Base-by-base conservation (phyloP, 2,329 filamentous ascomycete genomes). In the Verticillium nubilum region DNA sequence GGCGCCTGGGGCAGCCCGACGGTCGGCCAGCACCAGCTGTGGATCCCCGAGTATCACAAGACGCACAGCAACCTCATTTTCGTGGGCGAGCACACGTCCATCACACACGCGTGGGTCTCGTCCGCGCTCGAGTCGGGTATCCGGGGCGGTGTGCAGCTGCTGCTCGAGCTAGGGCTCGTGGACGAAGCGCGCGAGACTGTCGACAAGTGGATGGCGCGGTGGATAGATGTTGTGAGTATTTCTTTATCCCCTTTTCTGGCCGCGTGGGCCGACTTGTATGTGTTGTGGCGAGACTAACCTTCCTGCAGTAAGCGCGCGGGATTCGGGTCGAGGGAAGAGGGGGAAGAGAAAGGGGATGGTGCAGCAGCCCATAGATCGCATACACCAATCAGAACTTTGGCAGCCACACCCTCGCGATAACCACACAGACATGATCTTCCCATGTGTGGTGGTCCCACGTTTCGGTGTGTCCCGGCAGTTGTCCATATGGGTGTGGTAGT, bases 31-130 rank as follows among this genome's bases (percentile, higher is more conserved):
- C 87, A 91, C 67, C 80, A 88, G 64, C 67, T 90, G 26, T 91
- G 88, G 65, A 75, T 91, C 9, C 88, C 89, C 0, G 84, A 87
- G n/a, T 91, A 89, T 67, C 90, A 88, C 67, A 82, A 86, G 68
- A 90, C 87, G 0, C 84, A 91, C 70, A 80, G 80, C 63, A 84
- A 86, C 54, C 76, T 79, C 17, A 84, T 90, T 31, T 89, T 90
- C 61, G 76, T 88, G 5, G 84, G 84, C 2, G 88, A 91, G 69
- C 87, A 90, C 67, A 90, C 87, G 0, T 84, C 81, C 9, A 89
- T 87, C 67, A 91, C 88, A 0, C 88, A 91, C 67, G 87, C 86
- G 1, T 90, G 86, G 87, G 87, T 89, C 56, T 81, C 82, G 31
- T 85, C 81, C 3, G 87, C 88, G 1, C 73, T 91, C 4, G 87